phyloP scores from a whole-genome alignment of 352 stramenopile species.

The Pythium rishiriense region DNA sequence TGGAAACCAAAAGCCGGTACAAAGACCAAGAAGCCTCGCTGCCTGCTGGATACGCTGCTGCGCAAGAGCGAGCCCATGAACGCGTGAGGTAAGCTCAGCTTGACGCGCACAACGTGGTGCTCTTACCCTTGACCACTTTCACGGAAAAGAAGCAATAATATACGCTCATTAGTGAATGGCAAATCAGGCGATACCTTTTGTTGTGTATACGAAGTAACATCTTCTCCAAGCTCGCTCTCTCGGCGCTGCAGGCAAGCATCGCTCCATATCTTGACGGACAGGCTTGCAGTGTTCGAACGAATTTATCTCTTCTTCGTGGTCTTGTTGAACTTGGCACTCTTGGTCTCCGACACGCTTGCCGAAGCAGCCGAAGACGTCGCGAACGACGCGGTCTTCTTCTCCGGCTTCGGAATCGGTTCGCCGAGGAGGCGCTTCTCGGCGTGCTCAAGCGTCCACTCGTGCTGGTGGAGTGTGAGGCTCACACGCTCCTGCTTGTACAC shows the following conservation, averaged over 20 bases:
- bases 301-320: slow-evolving; percentile 57
- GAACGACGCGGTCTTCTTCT: slow-evolving; percentile 30
- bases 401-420: slow-evolving; percentile 55
- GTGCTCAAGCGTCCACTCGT: slow-evolving; percentile 80
- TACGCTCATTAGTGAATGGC: background rate
- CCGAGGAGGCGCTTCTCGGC: slow-evolving; percentile 84
- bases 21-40: slow-evolving; percentile 77
- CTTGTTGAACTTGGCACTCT: slow-evolving; percentile 77
- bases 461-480: slow-evolving; percentile 77
- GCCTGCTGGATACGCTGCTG: slow-evolving; percentile 74
- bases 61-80: slow-evolving; percentile 52
- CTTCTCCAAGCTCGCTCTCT: too few relatives aligned
- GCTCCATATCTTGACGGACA: background rate
- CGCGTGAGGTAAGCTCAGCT: slow-evolving; percentile 1
- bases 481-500: slow-evolving; percentile 90
- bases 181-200: slow-evolving; percentile 5
- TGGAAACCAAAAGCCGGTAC: slow-evolving; percentile 70
- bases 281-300: slow-evolving; percentile 1
- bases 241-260: too few relatives aligned
- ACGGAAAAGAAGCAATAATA: background rate
- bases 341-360: slow-evolving; percentile 39
- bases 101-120: too few relatives aligned
- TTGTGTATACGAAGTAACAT: slow-evolving; percentile 4
- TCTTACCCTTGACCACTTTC: slow-evolving; percentile 2
- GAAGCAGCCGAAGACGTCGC: slow-evolving; percentile 29